A percentile compares a stretch with the other conserved stretches of the same genome.
Conservation (phyloP, 2,329 filamentous ascomycete genomes). For the Fusarium bulbicola region DNA sequence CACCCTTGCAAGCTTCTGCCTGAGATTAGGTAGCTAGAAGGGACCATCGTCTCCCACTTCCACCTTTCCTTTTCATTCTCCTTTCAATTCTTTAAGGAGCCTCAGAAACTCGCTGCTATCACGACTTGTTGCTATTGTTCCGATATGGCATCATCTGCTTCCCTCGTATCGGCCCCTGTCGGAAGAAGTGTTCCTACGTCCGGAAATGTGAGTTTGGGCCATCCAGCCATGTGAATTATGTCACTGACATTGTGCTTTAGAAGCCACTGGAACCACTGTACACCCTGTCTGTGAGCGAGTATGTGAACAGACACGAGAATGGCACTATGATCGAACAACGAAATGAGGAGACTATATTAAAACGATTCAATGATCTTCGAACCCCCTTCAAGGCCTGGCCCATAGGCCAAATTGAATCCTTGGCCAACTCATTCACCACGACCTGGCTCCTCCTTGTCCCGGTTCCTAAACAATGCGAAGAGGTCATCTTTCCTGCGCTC, state of each 20-base stretch:
- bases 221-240: neutral
- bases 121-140: neutral
- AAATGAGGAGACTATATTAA: conserved; percentile 43
- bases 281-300: conserved; percentile 40
- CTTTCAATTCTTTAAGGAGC: neutral
- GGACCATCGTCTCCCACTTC: neutral
- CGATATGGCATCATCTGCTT: neutral
- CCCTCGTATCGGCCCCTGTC: neutral
- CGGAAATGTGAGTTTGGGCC: conserved; percentile 6
- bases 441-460: conserved; percentile 48
- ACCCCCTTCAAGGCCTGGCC: conserved; percentile 42
- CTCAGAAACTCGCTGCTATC: neutral
- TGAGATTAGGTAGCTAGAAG: neutral
- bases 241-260: conserved; percentile 10
- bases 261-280: conserved; percentile 20
- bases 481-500: conserved; percentile 39
- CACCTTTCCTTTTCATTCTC: neutral
- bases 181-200: neutral
- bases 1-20: neutral
- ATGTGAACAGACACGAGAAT: conserved; percentile 42
- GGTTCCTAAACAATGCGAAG: conserved; percentile 28
- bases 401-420: conserved; percentile 43
- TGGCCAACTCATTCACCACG: conserved; percentile 43
- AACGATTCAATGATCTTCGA: conserved; percentile 40
- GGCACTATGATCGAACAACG: conserved; percentile 48